Conservation (phyloP, 495 filamentous ascomycete genomes). For the Cryomyces minteri region DNA sequence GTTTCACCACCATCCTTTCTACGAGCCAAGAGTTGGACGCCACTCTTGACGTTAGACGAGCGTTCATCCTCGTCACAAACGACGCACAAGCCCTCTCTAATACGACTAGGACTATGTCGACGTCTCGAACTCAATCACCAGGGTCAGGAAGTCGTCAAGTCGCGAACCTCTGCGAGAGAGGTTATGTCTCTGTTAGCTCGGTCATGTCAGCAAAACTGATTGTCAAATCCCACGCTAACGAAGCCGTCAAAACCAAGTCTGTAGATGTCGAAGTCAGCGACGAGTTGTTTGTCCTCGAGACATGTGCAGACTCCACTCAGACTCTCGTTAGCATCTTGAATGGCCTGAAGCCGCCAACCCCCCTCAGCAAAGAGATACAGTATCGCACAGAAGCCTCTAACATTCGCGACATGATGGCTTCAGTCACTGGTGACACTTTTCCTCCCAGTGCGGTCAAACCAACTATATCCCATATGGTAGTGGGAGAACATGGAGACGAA, state of each 20-base stretch:
- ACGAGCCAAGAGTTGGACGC: conserved; percentile 39
- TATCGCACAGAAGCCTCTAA: conserved; percentile 80
- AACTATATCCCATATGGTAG: neutral
- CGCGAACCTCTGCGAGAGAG: conserved; percentile 42
- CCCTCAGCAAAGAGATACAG: conserved; percentile 60
- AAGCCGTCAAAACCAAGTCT: conserved; percentile 36
- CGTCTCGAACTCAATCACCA: neutral
- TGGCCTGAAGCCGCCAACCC: conserved; percentile 63
- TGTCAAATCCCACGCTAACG: conserved; percentile 34
- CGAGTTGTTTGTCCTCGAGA: conserved; percentile 77
- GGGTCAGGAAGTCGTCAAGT: conserved; percentile 40
- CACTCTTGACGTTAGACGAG: conserved; percentile 52
- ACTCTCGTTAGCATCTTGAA: conserved; percentile 69
- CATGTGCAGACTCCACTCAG: conserved; percentile 92
- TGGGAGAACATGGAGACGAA: neutral
- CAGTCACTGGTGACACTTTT: conserved; percentile 74
- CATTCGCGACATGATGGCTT: conserved; percentile 72
- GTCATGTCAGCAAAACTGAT: conserved; percentile 60
- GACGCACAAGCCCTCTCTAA: conserved; percentile 21
- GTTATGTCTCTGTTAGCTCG: conserved; percentile 69
- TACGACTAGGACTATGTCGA: too few species aligned
- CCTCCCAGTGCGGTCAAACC: neutral
- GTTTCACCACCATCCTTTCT: conserved; percentile 41
- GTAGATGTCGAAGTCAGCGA: conserved; percentile 68
- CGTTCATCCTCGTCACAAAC: conserved; percentile 68